Evolutionary conservation across 805 yeast species (phyloP).

Genomic region (Lipomyces starkeyi): DNA sequence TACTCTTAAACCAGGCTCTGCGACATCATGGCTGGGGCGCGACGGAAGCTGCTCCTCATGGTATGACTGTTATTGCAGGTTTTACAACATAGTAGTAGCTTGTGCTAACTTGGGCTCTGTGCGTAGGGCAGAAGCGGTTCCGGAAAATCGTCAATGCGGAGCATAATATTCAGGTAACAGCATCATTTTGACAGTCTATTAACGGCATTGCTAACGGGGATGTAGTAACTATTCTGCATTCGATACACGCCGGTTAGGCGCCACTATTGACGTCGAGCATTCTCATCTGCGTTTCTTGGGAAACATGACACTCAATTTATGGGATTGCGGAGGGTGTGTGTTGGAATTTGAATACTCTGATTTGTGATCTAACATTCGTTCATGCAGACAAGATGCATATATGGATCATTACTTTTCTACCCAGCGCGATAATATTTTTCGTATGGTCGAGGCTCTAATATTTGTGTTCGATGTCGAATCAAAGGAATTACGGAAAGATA

Average conservation of each 20-base stretch:
- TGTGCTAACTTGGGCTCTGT: neutral
- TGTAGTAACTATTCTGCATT: conserved; percentile 89
- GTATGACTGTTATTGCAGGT: conserved; percentile 41
- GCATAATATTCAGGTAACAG: conserved; percentile 72
- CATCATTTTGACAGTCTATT: neutral
- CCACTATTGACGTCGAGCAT: conserved; percentile 98
- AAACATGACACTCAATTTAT: conserved; percentile 89
- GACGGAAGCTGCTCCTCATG: conserved; percentile 70
- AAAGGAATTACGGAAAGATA: conserved; percentile 88
- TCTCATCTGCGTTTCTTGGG: conserved; percentile 91
- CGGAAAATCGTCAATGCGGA: conserved; percentile 96
- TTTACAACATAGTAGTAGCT: neutral
- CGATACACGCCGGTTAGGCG: conserved; percentile 93
- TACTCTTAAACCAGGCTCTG: neutral
- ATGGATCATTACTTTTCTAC: conserved; percentile 92
- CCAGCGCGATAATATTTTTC: conserved; percentile 89
- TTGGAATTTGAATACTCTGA: neutral
- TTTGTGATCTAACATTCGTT: neutral
- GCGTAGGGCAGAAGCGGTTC: conserved; percentile 75
- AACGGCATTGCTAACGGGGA: neutral
- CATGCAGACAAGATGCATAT: conserved; percentile 80
- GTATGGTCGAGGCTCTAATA: conserved; percentile 92
- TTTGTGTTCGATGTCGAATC: conserved; percentile 97
- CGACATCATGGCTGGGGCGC: conserved; percentile 37
- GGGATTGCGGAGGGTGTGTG: conserved; percentile 92